phyloP scores from a whole-genome alignment of 805 yeast species.

The Myxozyma monticola region DNA sequence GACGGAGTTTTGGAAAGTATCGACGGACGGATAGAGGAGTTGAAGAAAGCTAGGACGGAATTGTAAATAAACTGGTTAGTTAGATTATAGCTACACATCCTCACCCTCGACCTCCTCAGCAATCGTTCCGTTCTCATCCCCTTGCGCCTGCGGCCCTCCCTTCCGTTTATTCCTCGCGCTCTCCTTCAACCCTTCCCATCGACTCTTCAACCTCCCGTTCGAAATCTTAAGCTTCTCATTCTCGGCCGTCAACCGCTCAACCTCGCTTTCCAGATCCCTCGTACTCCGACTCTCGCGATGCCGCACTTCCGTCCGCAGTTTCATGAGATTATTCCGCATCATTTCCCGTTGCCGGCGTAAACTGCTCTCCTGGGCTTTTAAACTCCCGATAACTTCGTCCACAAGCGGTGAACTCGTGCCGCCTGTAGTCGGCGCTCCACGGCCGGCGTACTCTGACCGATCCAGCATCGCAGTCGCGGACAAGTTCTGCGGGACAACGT shows the following conservation, averaged over 20 bases:
- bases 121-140: slow-evolving; percentile 2
- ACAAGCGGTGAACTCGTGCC: background rate
- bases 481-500: slow-evolving; percentile 37
- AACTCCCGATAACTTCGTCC: slow-evolving; percentile 1
- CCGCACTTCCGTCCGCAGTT: slow-evolving; percentile 43
- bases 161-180: slow-evolving; percentile 56
- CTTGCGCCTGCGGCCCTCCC: background rate
- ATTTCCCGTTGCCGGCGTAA: slow-evolving; percentile 37
- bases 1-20: background rate
- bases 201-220: slow-evolving; percentile 51
- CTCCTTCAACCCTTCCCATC: slow-evolving; percentile 69
- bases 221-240: slow-evolving; percentile 52
- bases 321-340: slow-evolving; percentile 36
- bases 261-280: slow-evolving; percentile 41
- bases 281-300: slow-evolving; percentile 42
- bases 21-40: background rate
- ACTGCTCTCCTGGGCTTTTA: slow-evolving; percentile 36
- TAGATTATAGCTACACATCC: no score
- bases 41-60: background rate
- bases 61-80: background rate
- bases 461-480: slow-evolving; percentile 12
- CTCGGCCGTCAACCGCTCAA: slow-evolving; percentile 44
- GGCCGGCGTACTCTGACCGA: slow-evolving; percentile 8
- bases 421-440: background rate
- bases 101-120: slow-evolving; percentile 4